Evolutionary conservation across 2,329 filamentous ascomycete genomes (phyloP), one percentile per base, ranked within the genome.

Genomic region (Helicocarpus griseus): DNA sequence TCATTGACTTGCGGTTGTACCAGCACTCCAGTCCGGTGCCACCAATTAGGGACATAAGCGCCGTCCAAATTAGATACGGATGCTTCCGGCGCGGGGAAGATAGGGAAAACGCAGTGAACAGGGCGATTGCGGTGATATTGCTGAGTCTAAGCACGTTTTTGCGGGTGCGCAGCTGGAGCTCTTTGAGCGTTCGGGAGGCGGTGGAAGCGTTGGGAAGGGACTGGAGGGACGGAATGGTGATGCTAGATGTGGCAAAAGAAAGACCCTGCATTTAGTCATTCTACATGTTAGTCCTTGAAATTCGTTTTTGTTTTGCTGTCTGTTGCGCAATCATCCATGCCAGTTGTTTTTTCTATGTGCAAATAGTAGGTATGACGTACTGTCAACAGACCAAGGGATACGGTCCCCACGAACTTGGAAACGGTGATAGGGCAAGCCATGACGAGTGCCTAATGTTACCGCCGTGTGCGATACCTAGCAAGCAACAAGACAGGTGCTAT

Each of bases 391-490:
- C 91, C 91, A 53, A 96, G 78, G 61, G 86, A 91, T 59, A 95
- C 81, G 48, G 89, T 94, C 64, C 91, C 91, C 60, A 96, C 86
- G 68, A 96, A 95, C 74, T 97, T 96, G 73, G 87, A 82, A 68
- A 86, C 73, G 51, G 87, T 83, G 64, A 95, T 81, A 62, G 77
- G 82, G 61, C 79, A 81, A 61, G 81, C 77, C 80, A 89, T 86
- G 69, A 65, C 49, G 46, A 33, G 17, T 6, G 26, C 35, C 24
- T 24, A 29, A 33, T 11, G 21, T 24, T 47, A 36, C 26, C 9
- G 44, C 9, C 21, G 21, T 29, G 36, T 26, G 35, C 31, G 31
- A 36, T 47, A 36, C 19, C 44, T 47, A n/a, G 13, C 21, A 24
- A 1, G 19, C 13, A 21, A 39, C 4, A 19, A 19, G 17, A n/a